Conservation (phyloP, 345 rosid genomes). For the Durio zibethinus region DNA sequence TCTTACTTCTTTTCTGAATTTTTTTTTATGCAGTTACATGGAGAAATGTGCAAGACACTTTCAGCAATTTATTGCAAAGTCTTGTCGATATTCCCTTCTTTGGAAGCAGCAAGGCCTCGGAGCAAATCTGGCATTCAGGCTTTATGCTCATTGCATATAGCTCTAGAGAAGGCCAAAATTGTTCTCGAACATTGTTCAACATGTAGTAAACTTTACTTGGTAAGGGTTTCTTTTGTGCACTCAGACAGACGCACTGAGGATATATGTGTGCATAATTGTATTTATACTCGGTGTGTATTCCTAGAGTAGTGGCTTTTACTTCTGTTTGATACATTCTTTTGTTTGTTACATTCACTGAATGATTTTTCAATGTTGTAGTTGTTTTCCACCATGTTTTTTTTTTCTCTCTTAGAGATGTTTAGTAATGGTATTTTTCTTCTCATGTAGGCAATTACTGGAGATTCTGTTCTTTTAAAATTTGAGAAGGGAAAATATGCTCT, state of each 20-base stretch:
- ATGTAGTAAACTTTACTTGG: not conserved
- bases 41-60: slow-evolving; percentile 79
- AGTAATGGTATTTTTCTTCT: slow-evolving; percentile 14
- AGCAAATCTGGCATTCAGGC: slow-evolving; percentile 98
- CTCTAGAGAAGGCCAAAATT: not conserved
- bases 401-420: slow-evolving; percentile 8
- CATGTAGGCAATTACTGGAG: slow-evolving; percentile 87
- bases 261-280: not conserved
- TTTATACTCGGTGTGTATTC: not conserved
- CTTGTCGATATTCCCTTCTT: slow-evolving; percentile 68
- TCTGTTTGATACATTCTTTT: slow-evolving; percentile 1
- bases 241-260: not conserved
- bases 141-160: slow-evolving; percentile 80
- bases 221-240: slow-evolving; percentile 10
- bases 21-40: slow-evolving; percentile 63
- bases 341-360: not conserved
- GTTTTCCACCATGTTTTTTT: not conserved
- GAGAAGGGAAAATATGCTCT: slow-evolving; percentile 72
- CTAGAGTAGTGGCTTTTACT: slow-evolving; percentile 1
- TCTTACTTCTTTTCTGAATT: slow-evolving; percentile 2
- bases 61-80: slow-evolving; percentile 70
- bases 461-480: slow-evolving; percentile 78
- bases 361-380: not conserved
- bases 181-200: not conserved
- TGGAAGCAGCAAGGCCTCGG: slow-evolving; percentile 95